Conservation (phyloP, 306 rosid genomes). For the Prunus mira region DNA sequence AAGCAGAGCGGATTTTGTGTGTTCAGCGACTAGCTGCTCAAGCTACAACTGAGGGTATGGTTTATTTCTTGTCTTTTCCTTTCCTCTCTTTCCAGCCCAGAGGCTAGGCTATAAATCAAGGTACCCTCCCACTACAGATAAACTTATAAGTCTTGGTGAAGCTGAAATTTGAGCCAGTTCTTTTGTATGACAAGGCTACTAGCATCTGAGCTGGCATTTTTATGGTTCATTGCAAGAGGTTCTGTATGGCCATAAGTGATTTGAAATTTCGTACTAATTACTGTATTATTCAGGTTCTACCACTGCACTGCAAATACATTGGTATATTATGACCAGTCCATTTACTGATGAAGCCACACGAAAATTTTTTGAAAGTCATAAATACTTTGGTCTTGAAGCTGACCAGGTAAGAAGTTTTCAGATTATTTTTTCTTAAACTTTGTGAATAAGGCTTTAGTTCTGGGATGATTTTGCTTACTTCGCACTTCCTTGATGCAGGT, state of each 20-base stretch:
- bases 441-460: neutral
- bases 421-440: neutral
- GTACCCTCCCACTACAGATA: neutral
- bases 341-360: constrained; percentile 90
- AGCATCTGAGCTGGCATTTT: neutral
- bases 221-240: neutral
- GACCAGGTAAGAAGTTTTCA: constrained; percentile 61
- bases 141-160: neutral
- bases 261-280: neutral
- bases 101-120: neutral
- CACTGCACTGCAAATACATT: constrained; percentile 67
- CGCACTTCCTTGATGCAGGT: constrained; percentile 50
- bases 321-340: constrained; percentile 99
- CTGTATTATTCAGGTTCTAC: constrained; percentile 51
- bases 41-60: constrained; percentile 63
- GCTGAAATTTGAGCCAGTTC: neutral
- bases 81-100: neutral
- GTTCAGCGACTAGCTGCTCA: constrained; percentile 84
- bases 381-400: constrained; percentile 82
- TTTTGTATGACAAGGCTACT: neutral
- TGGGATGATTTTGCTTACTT: neutral
- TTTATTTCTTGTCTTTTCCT: neutral
- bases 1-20: constrained; percentile 96
- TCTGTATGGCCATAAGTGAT: neutral
- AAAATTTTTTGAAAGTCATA: constrained; percentile 81